Evolutionary conservation across 2,329 filamentous ascomycete species (phyloP).

Genomic region (Chrysosphaeria jannelii): DNA sequence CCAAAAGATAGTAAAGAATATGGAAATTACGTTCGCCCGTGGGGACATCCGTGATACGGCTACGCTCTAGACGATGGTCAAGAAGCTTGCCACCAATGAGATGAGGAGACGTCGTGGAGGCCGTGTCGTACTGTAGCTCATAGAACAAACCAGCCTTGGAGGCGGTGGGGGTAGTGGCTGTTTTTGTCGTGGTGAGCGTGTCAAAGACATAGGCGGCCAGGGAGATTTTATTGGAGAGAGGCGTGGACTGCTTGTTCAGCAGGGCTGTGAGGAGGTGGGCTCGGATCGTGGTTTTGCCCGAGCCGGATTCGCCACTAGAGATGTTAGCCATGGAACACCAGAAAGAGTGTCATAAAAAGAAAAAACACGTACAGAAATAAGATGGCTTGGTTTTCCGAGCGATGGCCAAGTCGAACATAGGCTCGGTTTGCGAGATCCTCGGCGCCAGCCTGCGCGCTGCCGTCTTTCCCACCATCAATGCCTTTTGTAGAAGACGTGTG

Average conservation of each 20-base stretch:
- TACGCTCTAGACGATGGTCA: conserved; percentile 76
- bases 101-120: conserved; percentile 53
- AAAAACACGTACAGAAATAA: conserved; percentile 31
- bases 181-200: conserved; percentile 87
- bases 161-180: conserved; percentile 75
- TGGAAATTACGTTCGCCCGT: conserved; percentile 95
- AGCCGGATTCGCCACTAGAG: conserved; percentile 77
- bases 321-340: neutral
- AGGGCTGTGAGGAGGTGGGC: conserved; percentile 67
- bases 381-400: conserved; percentile 78
- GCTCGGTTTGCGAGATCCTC: conserved; percentile 76
- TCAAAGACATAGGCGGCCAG: conserved; percentile 90
- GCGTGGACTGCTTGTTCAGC: conserved; percentile 70
- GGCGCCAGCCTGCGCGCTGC: conserved; percentile 71
- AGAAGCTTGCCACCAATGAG: conserved; percentile 84
- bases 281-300: conserved; percentile 84
- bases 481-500: conserved; percentile 74
- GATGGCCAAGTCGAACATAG: conserved; percentile 56
- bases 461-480: conserved; percentile 68
- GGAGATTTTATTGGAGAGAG: conserved; percentile 74
- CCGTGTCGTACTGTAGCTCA: conserved; percentile 87
- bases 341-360: neutral
- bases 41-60: conserved; percentile 68
- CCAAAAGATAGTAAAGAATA: conserved; percentile 77
- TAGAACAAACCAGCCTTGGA: conserved; percentile 90